Conservation (phyloP, 23 red algal species). For the Gracilaria domingensis region DNA sequence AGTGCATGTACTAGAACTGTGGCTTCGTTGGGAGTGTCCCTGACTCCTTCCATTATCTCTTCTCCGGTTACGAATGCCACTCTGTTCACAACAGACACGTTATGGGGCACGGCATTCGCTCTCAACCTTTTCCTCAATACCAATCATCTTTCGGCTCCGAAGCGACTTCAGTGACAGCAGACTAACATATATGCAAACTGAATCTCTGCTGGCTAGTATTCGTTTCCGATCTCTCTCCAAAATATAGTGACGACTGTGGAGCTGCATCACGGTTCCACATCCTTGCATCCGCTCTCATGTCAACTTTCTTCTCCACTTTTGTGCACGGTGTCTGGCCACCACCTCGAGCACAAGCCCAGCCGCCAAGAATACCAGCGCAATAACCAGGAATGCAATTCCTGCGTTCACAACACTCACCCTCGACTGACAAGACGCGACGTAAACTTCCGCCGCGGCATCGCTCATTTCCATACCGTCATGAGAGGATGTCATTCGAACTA, state of each 20-base stretch:
- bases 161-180: too few relatives aligned
- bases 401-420: background rate
- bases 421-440: background rate
- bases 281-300: background rate
- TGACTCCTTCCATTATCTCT: background rate
- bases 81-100: too few relatives aligned
- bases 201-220: background rate
- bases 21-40: background rate
- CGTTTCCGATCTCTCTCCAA: background rate
- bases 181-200: too few relatives aligned
- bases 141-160: too few relatives aligned
- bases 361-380: slow-evolving; percentile 15
- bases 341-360: background rate
- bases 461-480: background rate
- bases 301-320: background rate
- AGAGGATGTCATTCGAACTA: slow-evolving; percentile 5
- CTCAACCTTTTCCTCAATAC: too few relatives aligned
- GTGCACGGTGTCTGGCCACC: background rate
- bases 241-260: background rate
- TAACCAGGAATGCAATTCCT: slow-evolving; percentile 17
- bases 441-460: slow-evolving; percentile 16
- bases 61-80: too few relatives aligned
- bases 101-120: too few relatives aligned
- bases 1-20: too few relatives aligned
- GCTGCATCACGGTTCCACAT: background rate